Evolutionary conservation across 2,329 filamentous ascomycete genomes (phyloP), one percentile per base, ranked within the genome.

Genomic region (Penicillium sp.): DNA sequence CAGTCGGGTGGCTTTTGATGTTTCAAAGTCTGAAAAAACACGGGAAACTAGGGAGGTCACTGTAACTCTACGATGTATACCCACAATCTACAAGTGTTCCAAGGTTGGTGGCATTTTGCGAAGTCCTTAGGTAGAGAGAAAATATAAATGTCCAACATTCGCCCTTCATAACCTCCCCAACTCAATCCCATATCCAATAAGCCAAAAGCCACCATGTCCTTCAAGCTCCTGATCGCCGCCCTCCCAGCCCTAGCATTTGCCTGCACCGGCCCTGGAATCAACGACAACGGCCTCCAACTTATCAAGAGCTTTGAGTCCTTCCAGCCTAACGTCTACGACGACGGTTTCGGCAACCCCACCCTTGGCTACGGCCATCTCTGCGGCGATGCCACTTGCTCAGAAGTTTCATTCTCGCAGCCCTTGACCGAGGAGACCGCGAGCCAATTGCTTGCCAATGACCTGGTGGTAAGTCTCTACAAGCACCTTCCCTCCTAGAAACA

Each of bases 331-430:
- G 64, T 67, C 16, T 63, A 59, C 22, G 67, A 70, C 6, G 79
- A 82, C 56, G 75, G 78, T 17, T 73, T 75, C 42, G 78, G 78
- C 28, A 68, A 77, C 26, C 77, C 78, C 0, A 82, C 78, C 4
- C 75, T 82, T 0, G 80, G 80, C 3, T 81, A 81, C 57, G 80
- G 80, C 16, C 80, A 82, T 61, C 69, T 79, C 10, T 82, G 80
- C 67, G 56, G 64, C 33, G 69, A 74, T 9, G 57, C 66, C 8
- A 67, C 62, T 12, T 82, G 79, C 66, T 61, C 72, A 1, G 80
- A 82, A 33, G 73, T 82, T 28, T 64, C 67, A 9, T 81, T 79
- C 63, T 46, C 44, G 4, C 55, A 81, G 57, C 80, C 80, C 0
- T 66, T 82, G 16, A 77, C 73, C 4, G 60, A 73, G 28, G 64